These are phyloP conservation scores for Aspergillus quadrilineatus DNA, from an alignment of 2,329 filamentous ascomycete genomes.

Conservation along the genomic window DNA sequence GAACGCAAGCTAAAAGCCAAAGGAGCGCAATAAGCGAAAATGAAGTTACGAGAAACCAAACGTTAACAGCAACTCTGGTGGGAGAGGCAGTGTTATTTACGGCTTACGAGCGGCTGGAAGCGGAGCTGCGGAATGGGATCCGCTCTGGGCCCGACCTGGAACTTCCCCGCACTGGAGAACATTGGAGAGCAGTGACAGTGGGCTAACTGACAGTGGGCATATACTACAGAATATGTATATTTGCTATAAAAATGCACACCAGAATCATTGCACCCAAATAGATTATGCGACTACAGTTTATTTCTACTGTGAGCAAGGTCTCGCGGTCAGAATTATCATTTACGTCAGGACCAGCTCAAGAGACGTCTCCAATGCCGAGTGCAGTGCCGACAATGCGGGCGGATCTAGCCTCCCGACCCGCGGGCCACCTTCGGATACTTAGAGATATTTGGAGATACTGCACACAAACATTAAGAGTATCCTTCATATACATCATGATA, in stretches of 20 bases:
- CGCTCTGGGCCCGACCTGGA: constrained; percentile 18
- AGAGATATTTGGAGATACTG: background rate
- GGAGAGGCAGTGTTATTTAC: background rate
- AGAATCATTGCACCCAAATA: too few relatives aligned
- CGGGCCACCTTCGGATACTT: constrained; percentile 15
- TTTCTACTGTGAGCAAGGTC: too few relatives aligned
- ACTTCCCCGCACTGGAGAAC: constrained; percentile 16
- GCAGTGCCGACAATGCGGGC: constrained; percentile 4
- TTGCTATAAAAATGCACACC: too few relatives aligned
- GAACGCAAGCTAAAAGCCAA: background rate
- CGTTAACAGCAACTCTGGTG: constrained; percentile 1
- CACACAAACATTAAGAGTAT: background rate
- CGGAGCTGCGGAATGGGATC: constrained; percentile 24
- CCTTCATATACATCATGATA: background rate
- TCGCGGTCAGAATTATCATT: too few relatives aligned
- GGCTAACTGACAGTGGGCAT: too few relatives aligned
- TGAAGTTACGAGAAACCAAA: background rate
- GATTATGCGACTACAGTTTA: background rate
- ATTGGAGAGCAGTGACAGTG: background rate
- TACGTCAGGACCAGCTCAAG: background rate
- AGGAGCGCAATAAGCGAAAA: too few relatives aligned
- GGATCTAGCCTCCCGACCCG: constrained; percentile 18
- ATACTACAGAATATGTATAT: too few relatives aligned
- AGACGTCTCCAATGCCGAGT: background rate
- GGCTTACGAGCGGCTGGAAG: constrained; percentile 12